Base-by-base conservation (phyloP, 2,329 filamentous ascomycete species). In the Dothiorella sarmentorum region DNA sequence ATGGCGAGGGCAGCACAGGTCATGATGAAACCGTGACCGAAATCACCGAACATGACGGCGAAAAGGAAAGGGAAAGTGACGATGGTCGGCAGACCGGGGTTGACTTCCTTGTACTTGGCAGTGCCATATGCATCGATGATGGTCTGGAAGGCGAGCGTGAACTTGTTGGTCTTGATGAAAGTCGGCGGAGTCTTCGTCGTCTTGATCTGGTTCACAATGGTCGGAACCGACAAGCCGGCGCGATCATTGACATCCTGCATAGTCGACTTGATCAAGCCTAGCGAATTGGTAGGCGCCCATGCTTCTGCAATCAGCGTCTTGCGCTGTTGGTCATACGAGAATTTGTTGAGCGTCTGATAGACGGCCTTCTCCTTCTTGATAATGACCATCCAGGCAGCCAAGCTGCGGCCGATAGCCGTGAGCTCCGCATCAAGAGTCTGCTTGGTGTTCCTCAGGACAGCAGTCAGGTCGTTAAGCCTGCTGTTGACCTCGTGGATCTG, bases 1-100 rank as follows among this genome's bases (percentile, higher is more conserved):
- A 99, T 96, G 59, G 91, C 90, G 58, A 86, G 69, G 13, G 94
- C 90, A 59, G 91, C 89, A 58, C 85, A 72, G 42, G 93, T 82
- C 89, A 99, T 96, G 73, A 99, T 89, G 64, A 87, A 75, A 64
- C 93, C 94, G 70, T 99, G 94, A 53, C 94, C 95, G 60, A 96
- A 87, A 75, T 99, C 94, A 80, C 94, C 95, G 71, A 99, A 99
- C 94, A 99, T 99, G 84, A 99, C 94, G 51, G 94, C 94, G 72
- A 99, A 99, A 62, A 99, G 81, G 81, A 99, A 99, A n/a, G 95
- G 94, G 76, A 99, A 99, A 5, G 94, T 99, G 63, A 99, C 87
- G 65, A 97, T 91, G 53, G 96, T 94, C 35, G 93, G 93, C 20
- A 99, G 82, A 62, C 91, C 93, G 59, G 94, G 94, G 76, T 99